Conservation (phyloP, 345 rosid genomes). For the Noccaea bulbosa region DNA sequence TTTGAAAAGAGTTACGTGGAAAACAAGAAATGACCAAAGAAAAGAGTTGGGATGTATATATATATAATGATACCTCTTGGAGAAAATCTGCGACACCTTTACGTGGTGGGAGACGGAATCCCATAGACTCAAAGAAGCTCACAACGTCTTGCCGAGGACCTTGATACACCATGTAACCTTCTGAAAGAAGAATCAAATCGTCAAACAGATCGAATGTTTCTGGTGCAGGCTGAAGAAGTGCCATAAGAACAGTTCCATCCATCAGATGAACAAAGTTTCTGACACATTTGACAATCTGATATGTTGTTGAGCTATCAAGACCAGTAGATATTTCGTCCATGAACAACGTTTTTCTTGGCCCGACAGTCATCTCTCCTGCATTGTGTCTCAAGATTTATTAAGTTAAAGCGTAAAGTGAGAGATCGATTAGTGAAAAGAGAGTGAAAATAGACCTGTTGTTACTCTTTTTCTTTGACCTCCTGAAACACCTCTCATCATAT, state of each 20-base stretch:
- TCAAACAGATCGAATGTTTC: slow-evolving; percentile 95
- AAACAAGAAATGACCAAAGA: neutral
- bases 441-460: slow-evolving; percentile 71
- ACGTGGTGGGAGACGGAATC: slow-evolving; percentile 76
- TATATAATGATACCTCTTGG: slow-evolving; percentile 67
- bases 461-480: slow-evolving; percentile 97
- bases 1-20: slow-evolving; percentile 1
- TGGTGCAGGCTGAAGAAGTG: slow-evolving; percentile 97
- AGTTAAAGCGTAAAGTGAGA: slow-evolving; percentile 7
- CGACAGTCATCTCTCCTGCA: slow-evolving; percentile 97
- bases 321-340: slow-evolving; percentile 99
- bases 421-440: slow-evolving; percentile 19
- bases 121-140: slow-evolving; percentile 84
- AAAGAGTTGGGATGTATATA: slow-evolving; percentile 17
- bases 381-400: neutral
- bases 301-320: slow-evolving; percentile 94
- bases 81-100: slow-evolving; percentile 97
- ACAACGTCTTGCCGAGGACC: slow-evolving; percentile 79
- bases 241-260: slow-evolving; percentile 91
- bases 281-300: slow-evolving; percentile 79
- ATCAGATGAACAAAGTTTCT: slow-evolving; percentile 84
- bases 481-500: slow-evolving; percentile 94
- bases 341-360: slow-evolving; percentile 89
- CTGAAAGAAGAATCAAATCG: slow-evolving; percentile 79
- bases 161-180: slow-evolving; percentile 82